Conservation (phyloP, 345 rosid species). For the Aquilaria malaccensis region DNA sequence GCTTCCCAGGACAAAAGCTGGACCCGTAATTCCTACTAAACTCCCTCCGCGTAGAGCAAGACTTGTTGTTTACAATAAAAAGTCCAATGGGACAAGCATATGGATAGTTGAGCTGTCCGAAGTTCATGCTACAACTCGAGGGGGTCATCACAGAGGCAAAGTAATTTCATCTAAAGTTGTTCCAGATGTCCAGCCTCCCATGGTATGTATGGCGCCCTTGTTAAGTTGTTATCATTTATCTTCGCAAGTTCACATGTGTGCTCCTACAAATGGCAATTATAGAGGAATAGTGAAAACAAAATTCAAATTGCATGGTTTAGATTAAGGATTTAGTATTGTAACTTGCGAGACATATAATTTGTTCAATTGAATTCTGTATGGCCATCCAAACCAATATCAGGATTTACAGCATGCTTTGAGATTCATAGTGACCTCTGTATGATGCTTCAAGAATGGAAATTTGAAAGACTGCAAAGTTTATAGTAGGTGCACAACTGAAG, state of each 20-base stretch:
- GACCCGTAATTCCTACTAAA: constrained; percentile 59
- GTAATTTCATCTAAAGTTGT: constrained; percentile 58
- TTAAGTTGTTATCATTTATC: background rate
- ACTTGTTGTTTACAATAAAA: constrained; percentile 67
- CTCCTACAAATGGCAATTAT: no score
- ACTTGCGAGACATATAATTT: no score
- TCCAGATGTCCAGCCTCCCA: constrained; percentile 75
- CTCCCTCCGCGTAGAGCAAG: constrained; percentile 72
- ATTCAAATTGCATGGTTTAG: background rate
- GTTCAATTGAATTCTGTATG: no score
- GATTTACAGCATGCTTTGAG: no score
- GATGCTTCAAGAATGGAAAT: no score
- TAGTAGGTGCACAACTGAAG: no score
- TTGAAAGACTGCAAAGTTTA: no score
- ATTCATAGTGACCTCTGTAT: no score
- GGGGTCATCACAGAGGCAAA: constrained; percentile 77
- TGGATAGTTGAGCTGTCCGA: constrained; percentile 66
- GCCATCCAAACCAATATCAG: no score
- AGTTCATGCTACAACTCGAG: constrained; percentile 75
- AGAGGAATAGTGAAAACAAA: background rate
- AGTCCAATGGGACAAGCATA: constrained; percentile 62
- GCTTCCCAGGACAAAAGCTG: constrained; percentile 62
- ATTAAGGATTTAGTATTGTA: background rate
- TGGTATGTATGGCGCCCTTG: constrained; percentile 29
- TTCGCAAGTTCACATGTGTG: background rate